These are phyloP conservation scores for Ustilago sp. DNA, from an alignment of 1,284 basidiomycete genomes.

Conservation along the genomic window DNA sequence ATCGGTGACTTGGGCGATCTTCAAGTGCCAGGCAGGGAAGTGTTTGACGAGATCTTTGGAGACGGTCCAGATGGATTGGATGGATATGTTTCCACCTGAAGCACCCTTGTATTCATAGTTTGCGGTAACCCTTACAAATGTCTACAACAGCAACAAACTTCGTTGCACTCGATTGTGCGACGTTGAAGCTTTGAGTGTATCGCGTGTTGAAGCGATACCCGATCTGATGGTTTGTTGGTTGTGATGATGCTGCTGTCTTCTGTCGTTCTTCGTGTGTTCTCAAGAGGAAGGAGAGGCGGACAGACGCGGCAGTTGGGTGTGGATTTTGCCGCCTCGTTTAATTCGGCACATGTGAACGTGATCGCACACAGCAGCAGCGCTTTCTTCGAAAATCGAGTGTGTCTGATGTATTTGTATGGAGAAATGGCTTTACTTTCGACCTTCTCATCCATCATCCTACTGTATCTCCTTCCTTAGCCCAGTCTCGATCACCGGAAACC, in stretches of 20 bases:
- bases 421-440: not conserved
- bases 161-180: not conserved
- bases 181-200: not conserved
- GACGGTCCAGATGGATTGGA: conserved; percentile 37
- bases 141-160: not conserved
- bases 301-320: not conserved
- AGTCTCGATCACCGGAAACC: not conserved
- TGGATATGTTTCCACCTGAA: conserved; percentile 58
- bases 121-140: not conserved
- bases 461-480: not conserved
- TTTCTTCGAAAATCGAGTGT: not conserved
- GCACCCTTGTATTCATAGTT: not conserved
- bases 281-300: not conserved
- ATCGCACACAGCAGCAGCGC: not conserved
- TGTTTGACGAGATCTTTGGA: conserved; percentile 69
- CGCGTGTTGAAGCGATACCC: not conserved
- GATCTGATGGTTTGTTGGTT: not conserved
- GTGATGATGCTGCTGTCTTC: not conserved
- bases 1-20: conserved; percentile 58
- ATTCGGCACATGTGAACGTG: conserved; percentile 3
- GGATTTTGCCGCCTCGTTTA: conserved; percentile 4
- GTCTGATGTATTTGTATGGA: not conserved
- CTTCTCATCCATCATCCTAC: not conserved
- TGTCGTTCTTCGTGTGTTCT: not conserved
- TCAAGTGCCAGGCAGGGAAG: conserved; percentile 58